Base-by-base conservation (phyloP, 164 flowering plant species). In the Liquidambar formosana region DNA sequence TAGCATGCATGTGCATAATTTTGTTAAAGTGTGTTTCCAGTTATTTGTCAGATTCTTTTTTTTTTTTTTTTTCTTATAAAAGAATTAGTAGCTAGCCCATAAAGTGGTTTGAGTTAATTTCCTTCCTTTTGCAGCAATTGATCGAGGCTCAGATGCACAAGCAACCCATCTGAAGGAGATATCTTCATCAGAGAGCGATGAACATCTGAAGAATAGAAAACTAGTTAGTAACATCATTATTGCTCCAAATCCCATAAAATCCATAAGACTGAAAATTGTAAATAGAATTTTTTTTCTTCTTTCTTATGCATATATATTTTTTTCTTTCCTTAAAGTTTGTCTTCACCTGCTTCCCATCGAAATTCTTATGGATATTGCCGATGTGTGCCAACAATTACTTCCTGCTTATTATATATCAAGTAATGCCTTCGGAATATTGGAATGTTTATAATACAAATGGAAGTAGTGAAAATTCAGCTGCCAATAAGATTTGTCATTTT, bases 191-290 rank as follows among this genome's bases (percentile, higher is more conserved):
- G 91, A 77, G 74, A 76, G 68, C 46, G 25, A 49, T 12, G 85
- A 77, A 48, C 19, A 48, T 64, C 66, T 51, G 52, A 84, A 80
- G 71, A 79, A 62, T 75, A 81, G 59, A 80, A 91, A 89, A 69
- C 80, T 68, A 71, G 87, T 83, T 51, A 81, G 85, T 83, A 78
- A 49, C 72, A 57, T 64, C 64, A 60, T n/a, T 63, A 44, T 60
- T 65, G 23, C 69, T 71, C 71, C 21, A 41, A 10, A 28, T 71
- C 65, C 2, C 58, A 15, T 69, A 10, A 49, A 5, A 18, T 18
- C 53, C 16, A 14, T 23, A n/a, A n/a, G 53, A 13, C 26, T 63
- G 16, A 13, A 22, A 2, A 47, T 9, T 57, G 61, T 38, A 16
- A 16, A 15, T 45, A 23, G n/a, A 45, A 61, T 12, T 44, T 62